phyloP scores from a whole-genome alignment of 2,329 filamentous ascomycete species.

The Neurospora sp. region DNA sequence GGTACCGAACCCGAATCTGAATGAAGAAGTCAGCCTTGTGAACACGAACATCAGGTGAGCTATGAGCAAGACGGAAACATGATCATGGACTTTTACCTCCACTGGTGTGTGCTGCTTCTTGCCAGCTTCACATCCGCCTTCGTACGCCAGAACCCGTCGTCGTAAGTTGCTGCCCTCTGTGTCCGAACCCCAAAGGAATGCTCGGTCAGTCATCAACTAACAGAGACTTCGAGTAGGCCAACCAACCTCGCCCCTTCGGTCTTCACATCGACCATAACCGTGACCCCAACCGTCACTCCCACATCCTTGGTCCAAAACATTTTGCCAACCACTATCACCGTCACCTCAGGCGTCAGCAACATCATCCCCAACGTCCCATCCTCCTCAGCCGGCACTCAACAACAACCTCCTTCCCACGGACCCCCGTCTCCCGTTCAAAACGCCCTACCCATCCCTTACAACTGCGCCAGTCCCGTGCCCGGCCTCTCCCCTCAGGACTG shows the following conservation, averaged over 20 bases:
- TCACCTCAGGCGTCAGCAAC: neutral
- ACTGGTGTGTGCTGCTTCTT: neutral
- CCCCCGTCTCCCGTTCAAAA: neutral
- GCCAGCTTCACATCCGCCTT: neutral
- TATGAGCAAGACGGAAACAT: neutral
- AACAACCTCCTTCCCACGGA: neutral
- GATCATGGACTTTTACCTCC: neutral
- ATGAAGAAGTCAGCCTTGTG: neutral
- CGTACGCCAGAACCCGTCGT: neutral
- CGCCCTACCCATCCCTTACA: neutral
- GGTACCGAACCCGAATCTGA: neutral
- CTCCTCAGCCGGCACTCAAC: neutral
- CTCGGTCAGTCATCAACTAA: too few relatives aligned
- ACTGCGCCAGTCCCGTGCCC: constrained; percentile 11
- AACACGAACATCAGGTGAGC: neutral
- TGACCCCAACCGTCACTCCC: neutral
- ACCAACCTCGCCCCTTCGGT: neutral
- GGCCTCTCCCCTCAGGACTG: constrained; percentile 20
- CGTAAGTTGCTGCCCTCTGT: neutral
- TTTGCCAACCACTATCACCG: neutral
- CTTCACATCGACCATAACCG: neutral
- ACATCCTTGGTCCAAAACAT: neutral
- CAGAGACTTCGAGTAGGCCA: neutral
- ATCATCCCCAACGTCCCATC: neutral
- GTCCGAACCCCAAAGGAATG: neutral